These are phyloP conservation scores for Leccinum longicurvipes DNA, from an alignment of 768 basidiomycete species.

Conservation along the genomic window DNA sequence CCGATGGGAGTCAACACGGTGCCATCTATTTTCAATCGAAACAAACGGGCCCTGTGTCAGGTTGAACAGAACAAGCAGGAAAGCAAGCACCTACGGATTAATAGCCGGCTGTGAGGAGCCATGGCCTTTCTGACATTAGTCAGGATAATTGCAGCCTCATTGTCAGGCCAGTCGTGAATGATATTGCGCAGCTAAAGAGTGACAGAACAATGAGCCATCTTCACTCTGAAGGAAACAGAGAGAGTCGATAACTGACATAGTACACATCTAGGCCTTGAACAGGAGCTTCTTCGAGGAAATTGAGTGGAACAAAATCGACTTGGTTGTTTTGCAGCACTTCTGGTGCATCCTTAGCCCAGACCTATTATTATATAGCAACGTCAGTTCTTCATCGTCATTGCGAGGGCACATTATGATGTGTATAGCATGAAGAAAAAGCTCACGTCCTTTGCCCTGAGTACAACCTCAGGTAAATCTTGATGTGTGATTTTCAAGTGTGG, in stretches of 20 bases:
- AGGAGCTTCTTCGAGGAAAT: neutral
- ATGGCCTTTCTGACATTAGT: conserved; percentile 29
- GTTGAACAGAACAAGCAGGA: neutral
- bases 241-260: neutral
- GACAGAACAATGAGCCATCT: neutral
- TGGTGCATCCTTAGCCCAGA: neutral
- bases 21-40: conserved; percentile 14
- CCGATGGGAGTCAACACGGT: conserved; percentile 10
- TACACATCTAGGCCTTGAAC: neutral
- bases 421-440: neutral
- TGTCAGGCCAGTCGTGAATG: conserved; percentile 37
- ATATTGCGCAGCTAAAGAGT: conserved; percentile 23
- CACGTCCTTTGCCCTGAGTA: neutral
- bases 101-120: conserved; percentile 26
- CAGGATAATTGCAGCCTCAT: conserved; percentile 30
- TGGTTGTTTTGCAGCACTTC: conserved; percentile 13
- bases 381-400: neutral
- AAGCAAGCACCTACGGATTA: conserved; percentile 29
- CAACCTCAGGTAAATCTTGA: neutral
- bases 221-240: neutral
- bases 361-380: neutral
- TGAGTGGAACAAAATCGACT: neutral
- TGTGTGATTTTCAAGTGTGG: neutral
- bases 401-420: neutral
- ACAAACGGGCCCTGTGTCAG: neutral